Evolutionary conservation across 768 basidiomycete species (phyloP).

Genomic region (Tylopilus sp.): DNA sequence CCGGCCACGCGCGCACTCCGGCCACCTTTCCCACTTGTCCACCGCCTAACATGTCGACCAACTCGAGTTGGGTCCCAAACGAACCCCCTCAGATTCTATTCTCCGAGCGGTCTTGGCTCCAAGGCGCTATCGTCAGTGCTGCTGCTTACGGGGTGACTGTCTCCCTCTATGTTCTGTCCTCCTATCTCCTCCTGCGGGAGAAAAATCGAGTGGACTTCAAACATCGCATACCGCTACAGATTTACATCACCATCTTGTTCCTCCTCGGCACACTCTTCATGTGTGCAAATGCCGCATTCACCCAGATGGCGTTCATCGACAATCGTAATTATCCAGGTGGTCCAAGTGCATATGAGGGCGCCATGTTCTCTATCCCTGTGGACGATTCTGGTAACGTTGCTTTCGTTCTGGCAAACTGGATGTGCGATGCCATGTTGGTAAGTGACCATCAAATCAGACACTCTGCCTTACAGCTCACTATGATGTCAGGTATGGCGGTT

Average conservation of each 20-base stretch:
- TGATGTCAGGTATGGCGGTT: conserved; percentile 13
- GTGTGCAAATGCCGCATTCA: conserved; percentile 16
- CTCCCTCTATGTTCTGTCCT: conserved; percentile 6
- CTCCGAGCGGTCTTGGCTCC: conserved; percentile 21
- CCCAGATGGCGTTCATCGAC: conserved; percentile 31
- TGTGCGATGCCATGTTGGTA: conserved; percentile 21
- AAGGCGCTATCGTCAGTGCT: conserved; percentile 8
- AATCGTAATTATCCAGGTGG: conserved; percentile 32
- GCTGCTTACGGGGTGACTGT: conserved; percentile 8
- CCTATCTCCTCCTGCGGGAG: conserved; percentile 4
- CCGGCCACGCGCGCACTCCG: not conserved
- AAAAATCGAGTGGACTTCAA: conserved; percentile 3
- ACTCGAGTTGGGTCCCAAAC: conserved; percentile 17
- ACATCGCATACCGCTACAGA: not conserved
- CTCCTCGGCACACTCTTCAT: conserved; percentile 17
- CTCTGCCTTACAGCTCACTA: not conserved
- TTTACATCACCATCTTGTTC: conserved; percentile 7
- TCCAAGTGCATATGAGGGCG: conserved; percentile 23
- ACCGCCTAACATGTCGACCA: conserved; percentile 9
- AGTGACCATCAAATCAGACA: not conserved
- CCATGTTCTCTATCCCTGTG: conserved; percentile 21
- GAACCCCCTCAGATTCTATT: conserved; percentile 13
- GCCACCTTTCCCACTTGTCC: not conserved
- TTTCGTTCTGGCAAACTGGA: conserved; percentile 11
- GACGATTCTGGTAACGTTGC: conserved; percentile 8